phyloP scores from a whole-genome alignment of 441 rosid genomes.

The Biscutella laevigata region DNA sequence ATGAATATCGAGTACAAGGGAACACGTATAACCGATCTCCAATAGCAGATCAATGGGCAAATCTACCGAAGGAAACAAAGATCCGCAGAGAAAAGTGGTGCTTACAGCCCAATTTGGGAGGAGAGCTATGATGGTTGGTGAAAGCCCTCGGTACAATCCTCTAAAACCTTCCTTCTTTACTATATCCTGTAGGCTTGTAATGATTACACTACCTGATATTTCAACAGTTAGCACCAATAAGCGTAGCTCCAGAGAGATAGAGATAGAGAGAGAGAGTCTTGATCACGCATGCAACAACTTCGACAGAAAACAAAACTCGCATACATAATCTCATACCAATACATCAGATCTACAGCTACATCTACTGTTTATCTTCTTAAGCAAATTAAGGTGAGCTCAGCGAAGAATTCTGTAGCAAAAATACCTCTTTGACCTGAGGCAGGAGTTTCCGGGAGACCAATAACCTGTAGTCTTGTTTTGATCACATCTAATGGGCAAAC shows the following conservation, averaged over 20 bases:
- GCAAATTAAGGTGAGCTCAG: not conserved
- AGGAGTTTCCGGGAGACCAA: slow-evolving; percentile 57
- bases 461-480: slow-evolving; percentile 89
- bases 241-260: not conserved
- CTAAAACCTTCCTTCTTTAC: slow-evolving; percentile 58
- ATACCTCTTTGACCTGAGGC: slow-evolving; percentile 55
- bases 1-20: slow-evolving; percentile 26
- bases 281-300: slow-evolving; percentile 13
- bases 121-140: slow-evolving; percentile 84
- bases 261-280: not conserved
- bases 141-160: slow-evolving; percentile 90
- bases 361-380: not conserved
- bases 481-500: slow-evolving; percentile 95
- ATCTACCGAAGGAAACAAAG: not conserved
- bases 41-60: not conserved
- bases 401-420: not conserved
- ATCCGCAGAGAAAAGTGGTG: slow-evolving; percentile 3
- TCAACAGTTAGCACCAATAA: slow-evolving; percentile 1
- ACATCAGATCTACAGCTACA: slow-evolving; percentile 4
- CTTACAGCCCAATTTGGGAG: slow-evolving; percentile 98
- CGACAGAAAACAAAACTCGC: not conserved
- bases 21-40: slow-evolving; percentile 12
- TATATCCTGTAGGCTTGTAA: slow-evolving; percentile 57
- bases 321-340: not conserved
- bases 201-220: slow-evolving; percentile 60